phyloP scores from a whole-genome alignment of 148 eudicot species.

The Polygonum aviculare region DNA sequence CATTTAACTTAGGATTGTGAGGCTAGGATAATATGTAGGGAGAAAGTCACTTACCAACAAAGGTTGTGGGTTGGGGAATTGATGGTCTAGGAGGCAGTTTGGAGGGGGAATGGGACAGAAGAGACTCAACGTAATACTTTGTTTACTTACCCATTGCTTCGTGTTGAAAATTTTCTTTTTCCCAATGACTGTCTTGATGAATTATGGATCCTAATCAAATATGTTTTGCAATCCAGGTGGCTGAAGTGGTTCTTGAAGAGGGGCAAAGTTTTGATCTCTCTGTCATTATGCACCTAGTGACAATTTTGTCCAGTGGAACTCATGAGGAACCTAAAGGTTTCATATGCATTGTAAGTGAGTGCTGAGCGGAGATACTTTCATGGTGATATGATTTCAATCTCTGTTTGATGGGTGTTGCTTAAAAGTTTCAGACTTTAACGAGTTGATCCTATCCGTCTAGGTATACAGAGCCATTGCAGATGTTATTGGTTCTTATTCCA shows the following conservation, averaged over 20 bases:
- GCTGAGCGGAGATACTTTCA: background rate
- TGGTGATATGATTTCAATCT: background rate
- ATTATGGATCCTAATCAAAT: background rate
- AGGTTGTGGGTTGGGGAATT: background rate
- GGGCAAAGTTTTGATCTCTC: constrained; percentile 53
- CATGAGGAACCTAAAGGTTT: constrained; percentile 58
- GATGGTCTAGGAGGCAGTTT: background rate
- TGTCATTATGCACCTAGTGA: constrained; percentile 58
- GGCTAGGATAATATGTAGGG: background rate
- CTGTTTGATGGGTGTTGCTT: background rate
- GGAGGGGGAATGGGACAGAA: background rate
- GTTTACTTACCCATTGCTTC: background rate
- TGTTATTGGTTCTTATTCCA: constrained; percentile 87
- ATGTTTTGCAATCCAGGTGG: constrained; percentile 48
- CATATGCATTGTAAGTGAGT: constrained; percentile 68
- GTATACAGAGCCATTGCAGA: constrained; percentile 90
- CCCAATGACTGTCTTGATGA: background rate
- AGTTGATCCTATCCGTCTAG: constrained; percentile 27
- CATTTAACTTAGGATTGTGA: background rate
- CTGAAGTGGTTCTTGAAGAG: constrained; percentile 70
- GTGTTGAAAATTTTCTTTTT: background rate
- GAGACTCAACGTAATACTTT: background rate
- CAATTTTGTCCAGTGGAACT: constrained; percentile 45
- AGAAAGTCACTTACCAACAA: background rate
- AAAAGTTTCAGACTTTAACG: background rate